Percentiles rank a stretch among this genome's conserved stretches.
These are phyloP conservation scores for Globisporangium cederbergense DNA, from an alignment of 352 stramenopile species.

Conservation along the genomic window DNA sequence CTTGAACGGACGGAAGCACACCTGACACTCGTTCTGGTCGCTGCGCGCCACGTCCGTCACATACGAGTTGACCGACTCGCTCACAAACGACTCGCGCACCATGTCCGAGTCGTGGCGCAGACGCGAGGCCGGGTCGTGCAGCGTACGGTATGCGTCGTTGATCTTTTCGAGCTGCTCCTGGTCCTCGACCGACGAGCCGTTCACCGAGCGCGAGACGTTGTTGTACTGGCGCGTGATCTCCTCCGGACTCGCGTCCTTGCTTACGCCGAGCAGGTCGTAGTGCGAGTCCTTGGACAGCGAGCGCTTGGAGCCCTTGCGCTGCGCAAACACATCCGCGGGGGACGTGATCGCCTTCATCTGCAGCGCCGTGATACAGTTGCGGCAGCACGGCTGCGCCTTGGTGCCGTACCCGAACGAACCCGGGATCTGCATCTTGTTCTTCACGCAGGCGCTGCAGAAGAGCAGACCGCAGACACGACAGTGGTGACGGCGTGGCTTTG, in stretches of 20 bases:
- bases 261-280: slow-evolving; percentile 74
- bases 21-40: slow-evolving; percentile 85
- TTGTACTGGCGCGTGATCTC: slow-evolving; percentile 82
- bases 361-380: slow-evolving; percentile 76
- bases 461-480: slow-evolving; percentile 82
- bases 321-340: slow-evolving; percentile 81
- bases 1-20: slow-evolving; percentile 87
- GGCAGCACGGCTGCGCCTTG: slow-evolving; percentile 71
- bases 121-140: slow-evolving; percentile 57
- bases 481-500: slow-evolving; percentile 79
- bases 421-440: slow-evolving; percentile 83
- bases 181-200: slow-evolving; percentile 57
- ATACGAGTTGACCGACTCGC: slow-evolving; percentile 38
- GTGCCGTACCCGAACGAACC: slow-evolving; percentile 79
- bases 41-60: slow-evolving; percentile 72
- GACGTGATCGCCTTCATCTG: slow-evolving; percentile 86
- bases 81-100: slow-evolving; percentile 46
- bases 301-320: slow-evolving; percentile 57
- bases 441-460: slow-evolving; percentile 77
- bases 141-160: slow-evolving; percentile 71
- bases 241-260: slow-evolving; percentile 58
- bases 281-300: slow-evolving; percentile 42
- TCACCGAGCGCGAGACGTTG: slow-evolving; percentile 59
- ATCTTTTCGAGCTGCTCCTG: slow-evolving; percentile 74
- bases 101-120: slow-evolving; percentile 57